Conservation (phyloP, 2,329 filamentous ascomycete species). For the Aspergillus glaucus region DNA sequence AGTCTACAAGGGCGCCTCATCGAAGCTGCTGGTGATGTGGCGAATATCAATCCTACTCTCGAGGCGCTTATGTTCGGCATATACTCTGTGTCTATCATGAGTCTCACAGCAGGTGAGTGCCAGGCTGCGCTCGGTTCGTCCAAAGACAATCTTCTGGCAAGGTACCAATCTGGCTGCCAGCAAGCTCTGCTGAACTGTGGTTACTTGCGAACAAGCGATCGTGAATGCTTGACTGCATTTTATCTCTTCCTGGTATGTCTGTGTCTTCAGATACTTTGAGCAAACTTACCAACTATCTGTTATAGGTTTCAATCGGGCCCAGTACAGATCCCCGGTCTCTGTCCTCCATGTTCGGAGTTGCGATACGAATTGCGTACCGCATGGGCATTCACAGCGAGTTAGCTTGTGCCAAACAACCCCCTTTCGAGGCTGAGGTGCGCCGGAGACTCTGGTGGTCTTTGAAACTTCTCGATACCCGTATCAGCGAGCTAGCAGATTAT, state of each 20-base stretch:
- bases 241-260: slow-evolving; percentile 48
- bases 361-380: slow-evolving; percentile 60
- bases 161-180: slow-evolving; percentile 42
- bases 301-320: slow-evolving; percentile 51
- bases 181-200: slow-evolving; percentile 41
- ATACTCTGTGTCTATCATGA: slow-evolving; percentile 55
- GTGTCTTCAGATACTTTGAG: background rate
- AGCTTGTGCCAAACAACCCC: slow-evolving; percentile 35
- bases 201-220: slow-evolving; percentile 38
- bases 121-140: slow-evolving; percentile 30
- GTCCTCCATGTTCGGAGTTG: slow-evolving; percentile 58
- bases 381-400: slow-evolving; percentile 64
- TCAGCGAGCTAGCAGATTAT: slow-evolving; percentile 59
- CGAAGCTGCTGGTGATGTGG: slow-evolving; percentile 52
- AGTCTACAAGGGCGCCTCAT: slow-evolving; percentile 60
- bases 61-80: slow-evolving; percentile 63
- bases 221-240: slow-evolving; percentile 46
- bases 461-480: slow-evolving; percentile 60
- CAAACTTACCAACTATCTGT: slow-evolving; percentile 16
- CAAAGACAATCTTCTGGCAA: slow-evolving; percentile 33
- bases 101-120: slow-evolving; percentile 53
- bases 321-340: slow-evolving; percentile 54
- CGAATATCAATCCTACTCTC: slow-evolving; percentile 50
- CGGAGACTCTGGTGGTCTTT: slow-evolving; percentile 69
- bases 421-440: slow-evolving; percentile 63